Evolutionary conservation across 2,329 filamentous ascomycete species (phyloP).

Genomic region (Exserohilum turcica): DNA sequence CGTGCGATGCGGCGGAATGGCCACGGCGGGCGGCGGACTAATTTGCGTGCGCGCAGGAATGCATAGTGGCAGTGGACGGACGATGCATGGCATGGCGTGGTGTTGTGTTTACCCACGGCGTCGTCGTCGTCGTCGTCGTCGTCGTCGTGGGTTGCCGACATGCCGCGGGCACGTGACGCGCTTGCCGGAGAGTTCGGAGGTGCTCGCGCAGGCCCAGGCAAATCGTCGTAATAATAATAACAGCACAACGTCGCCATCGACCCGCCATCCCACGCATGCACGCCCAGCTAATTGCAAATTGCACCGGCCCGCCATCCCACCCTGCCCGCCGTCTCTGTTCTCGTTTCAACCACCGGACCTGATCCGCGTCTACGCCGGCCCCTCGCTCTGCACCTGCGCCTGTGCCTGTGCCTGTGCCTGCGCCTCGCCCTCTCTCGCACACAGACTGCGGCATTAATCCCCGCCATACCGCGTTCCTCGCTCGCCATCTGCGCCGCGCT

Average conservation of each 20-base stretch:
- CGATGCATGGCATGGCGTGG: no score
- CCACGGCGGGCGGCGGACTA: not conserved
- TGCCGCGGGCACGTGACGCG: conserved; percentile 10
- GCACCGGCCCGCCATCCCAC: conserved; percentile 35
- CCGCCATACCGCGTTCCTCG: conserved; percentile 1
- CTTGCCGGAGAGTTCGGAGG: conserved; percentile 3
- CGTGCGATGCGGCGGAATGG: not conserved
- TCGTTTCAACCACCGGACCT: conserved; percentile 24
- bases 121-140: no score
- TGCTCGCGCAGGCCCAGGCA: no score
- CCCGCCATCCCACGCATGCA: conserved; percentile 22
- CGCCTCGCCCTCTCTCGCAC: conserved; percentile 5
- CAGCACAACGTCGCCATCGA: conserved; percentile 6
- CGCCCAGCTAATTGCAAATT: conserved; percentile 24
- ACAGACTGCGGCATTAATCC: conserved; percentile 22
- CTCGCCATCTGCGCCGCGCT: conserved; percentile 10
- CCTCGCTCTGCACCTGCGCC: no score
- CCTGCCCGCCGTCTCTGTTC: no score
- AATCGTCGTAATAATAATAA: conserved; percentile 18
- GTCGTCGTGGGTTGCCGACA: conserved; percentile 1
- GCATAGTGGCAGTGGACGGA: no score
- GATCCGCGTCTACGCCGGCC: no score
- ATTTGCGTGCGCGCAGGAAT: not conserved
- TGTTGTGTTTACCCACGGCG: no score
- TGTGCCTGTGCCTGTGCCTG: no score